Evolutionary conservation across 2,329 filamentous ascomycete genomes (phyloP).

Genomic region (Penicillium sp.): DNA sequence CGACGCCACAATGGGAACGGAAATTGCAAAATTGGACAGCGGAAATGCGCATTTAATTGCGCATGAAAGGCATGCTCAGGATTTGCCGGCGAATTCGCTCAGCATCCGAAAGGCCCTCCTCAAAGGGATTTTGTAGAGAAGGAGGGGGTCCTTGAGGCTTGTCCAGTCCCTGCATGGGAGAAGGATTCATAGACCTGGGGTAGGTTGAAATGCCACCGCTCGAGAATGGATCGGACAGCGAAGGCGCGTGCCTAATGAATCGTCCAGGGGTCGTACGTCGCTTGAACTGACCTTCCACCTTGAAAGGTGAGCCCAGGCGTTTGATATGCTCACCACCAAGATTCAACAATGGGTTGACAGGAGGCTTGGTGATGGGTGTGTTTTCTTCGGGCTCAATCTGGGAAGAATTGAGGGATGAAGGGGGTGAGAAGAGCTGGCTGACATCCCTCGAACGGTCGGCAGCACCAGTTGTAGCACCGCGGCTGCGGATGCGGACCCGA

Average conservation of each 20-base stretch:
- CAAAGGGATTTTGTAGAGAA: conserved; percentile 33
- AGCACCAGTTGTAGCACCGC: conserved; percentile 62
- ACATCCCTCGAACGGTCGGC: conserved; percentile 52
- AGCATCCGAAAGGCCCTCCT: conserved; percentile 39
- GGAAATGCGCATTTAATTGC: conserved; percentile 20
- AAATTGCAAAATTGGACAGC: conserved; percentile 13
- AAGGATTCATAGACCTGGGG: conserved; percentile 13
- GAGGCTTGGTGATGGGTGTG: conserved; percentile 22
- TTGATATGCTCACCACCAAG: conserved; percentile 43
- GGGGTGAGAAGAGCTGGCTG: conserved; percentile 56
- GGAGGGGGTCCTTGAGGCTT: conserved; percentile 7
- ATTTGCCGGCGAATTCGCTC: conserved; percentile 43
- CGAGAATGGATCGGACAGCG: conserved; percentile 47
- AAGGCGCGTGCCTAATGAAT: conserved; percentile 42
- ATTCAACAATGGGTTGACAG: conserved; percentile 30
- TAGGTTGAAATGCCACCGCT: conserved; percentile 24
- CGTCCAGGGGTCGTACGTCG: conserved; percentile 32
- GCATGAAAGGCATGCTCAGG: conserved; percentile 36
- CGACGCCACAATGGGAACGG: conserved; percentile 24
- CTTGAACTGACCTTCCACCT: conserved; percentile 37
- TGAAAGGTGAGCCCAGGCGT: conserved; percentile 51
- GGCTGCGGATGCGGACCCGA: conserved; percentile 60
- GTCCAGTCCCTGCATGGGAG: conserved; percentile 17
- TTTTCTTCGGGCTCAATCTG: conserved; percentile 26
- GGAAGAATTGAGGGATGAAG: conserved; percentile 34